Base-by-base conservation (phyloP, 2,329 filamentous ascomycete species). In the Alternaria sp. region DNA sequence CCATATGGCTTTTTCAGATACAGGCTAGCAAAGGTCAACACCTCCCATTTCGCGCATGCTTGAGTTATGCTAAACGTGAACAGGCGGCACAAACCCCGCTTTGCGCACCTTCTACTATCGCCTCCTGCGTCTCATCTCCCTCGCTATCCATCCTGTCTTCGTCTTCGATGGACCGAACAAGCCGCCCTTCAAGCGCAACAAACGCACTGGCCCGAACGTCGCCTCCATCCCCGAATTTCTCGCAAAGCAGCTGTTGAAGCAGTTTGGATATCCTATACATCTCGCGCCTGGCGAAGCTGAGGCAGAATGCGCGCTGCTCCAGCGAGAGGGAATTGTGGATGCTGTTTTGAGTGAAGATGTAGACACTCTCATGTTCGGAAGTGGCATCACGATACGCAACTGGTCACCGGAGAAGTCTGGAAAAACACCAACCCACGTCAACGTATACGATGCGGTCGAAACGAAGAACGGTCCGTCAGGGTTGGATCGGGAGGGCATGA, bases 361-460 rank as follows among this genome's bases (percentile, higher is more conserved):
- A 44, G 95, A 99, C 76, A 95, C 94, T 2, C 87, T 98, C 71
- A 98, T 98, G 94, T 98, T 98, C 80, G 95, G 95, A 1, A 95
- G 93, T 65, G 89, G 87, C 0, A 81, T 88, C 38, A 94, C 91
- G 0, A 81, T 97, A 43, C 86, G 93, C 52, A 94, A 93, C 71
- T 97, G 92, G 89, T 92, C 92, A 0, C 86, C 91, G 3, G 92
- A 96, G 74, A 85, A 83, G 45, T 85, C 83, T n/a, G 86, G 84
- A 69, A 91, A 90, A 63, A 82, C 81, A 0, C 92, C 93, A 0
- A 97, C 94, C 0, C 95, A 98, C 73, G 90, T 98, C 54, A 92
- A 90, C 44, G 82, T 96, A 49, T 96, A 97, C 75, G 87, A 93
- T 58, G 86, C 87, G 0, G 78, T 84, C 11, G 82, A 85, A 38